Percentiles rank a stretch among this genome's conserved stretches.
These are phyloP conservation scores for Oehlia diaphana DNA, from an alignment of 192 early-diverging fungal genomes.

Conservation along the genomic window DNA sequence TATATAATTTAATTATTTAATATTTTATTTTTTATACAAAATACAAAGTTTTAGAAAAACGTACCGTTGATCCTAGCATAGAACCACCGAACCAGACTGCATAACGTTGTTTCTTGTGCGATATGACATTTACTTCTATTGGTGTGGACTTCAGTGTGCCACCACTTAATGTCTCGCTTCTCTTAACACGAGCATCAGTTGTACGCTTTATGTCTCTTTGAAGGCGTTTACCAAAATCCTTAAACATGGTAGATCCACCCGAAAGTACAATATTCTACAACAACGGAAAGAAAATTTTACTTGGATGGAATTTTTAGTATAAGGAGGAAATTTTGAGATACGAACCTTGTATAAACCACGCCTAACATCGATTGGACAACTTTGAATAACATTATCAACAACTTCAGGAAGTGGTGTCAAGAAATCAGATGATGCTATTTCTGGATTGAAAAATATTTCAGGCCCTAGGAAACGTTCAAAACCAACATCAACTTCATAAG, in stretches of 20 bases:
- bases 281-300: conserved; percentile 15
- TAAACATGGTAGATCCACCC: conserved; percentile 99
- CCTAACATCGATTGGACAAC: conserved; percentile 95
- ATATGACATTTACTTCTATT: conserved; percentile 95
- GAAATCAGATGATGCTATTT: conserved; percentile 96
- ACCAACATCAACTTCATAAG: conserved; percentile 94
- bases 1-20: neutral
- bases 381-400: conserved; percentile 95
- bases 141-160: conserved; percentile 63
- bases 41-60: neutral
- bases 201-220: conserved; percentile 93
- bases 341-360: conserved; percentile 91
- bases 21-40: neutral
- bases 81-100: conserved; percentile 99
- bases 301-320: neutral
- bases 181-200: conserved; percentile 70
- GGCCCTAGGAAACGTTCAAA: conserved; percentile 99
- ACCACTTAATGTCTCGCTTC: conserved; percentile 75
- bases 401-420: conserved; percentile 94
- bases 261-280: conserved; percentile 95
- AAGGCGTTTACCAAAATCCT: conserved; percentile 92
- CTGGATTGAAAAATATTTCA: conserved; percentile 99
- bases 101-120: conserved; percentile 98
- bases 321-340: neutral
- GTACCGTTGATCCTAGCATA: conserved; percentile 87